Evolutionary conservation across 1,284 basidiomycete species (phyloP).

Genomic region (Papiliotrema terrestris): DNA sequence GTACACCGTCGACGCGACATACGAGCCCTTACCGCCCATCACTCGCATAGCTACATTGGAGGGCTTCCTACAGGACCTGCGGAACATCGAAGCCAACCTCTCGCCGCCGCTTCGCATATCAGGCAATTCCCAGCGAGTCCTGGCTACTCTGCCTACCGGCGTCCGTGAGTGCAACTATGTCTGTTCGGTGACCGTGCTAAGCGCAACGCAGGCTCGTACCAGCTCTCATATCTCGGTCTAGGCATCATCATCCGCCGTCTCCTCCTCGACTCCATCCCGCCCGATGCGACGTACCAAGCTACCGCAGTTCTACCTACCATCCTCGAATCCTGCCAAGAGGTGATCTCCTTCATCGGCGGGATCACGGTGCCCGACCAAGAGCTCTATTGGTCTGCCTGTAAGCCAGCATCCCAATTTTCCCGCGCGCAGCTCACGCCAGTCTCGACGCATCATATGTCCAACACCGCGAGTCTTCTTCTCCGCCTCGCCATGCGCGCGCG

Average conservation of each 20-base stretch:
- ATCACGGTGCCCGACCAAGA: conserved; percentile 13
- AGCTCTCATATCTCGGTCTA: conserved; percentile 27
- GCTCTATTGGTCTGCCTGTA: conserved; percentile 37
- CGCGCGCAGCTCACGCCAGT: conserved; percentile 14
- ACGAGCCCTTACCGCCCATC: conserved; percentile 2
- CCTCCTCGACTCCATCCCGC: conserved; percentile 12
- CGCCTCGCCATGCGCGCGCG: conserved; percentile 17
- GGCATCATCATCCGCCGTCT: conserved; percentile 22
- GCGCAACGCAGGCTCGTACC: conserved; percentile 23
- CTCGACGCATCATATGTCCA: conserved; percentile 32
- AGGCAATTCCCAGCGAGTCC: not conserved
- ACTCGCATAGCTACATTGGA: conserved; percentile 21
- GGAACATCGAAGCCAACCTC: conserved; percentile 15
- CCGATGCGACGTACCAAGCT: conserved; percentile 1
- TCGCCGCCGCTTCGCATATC: conserved; percentile 2
- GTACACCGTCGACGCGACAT: conserved; percentile 20
- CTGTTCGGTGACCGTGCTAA: not conserved
- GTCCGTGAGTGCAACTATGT: conserved; percentile 17
- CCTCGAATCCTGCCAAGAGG: conserved; percentile 5
- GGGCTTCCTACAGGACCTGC: conserved; percentile 14
- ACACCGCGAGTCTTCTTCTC: conserved; percentile 23
- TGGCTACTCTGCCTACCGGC: conserved; percentile 11
- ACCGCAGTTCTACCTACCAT: conserved; percentile 10
- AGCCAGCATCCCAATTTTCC: not conserved
- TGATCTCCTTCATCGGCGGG: conserved; percentile 16